Base-by-base conservation (phyloP, 768 basidiomycete genomes). In the Suillus hirtellus region DNA sequence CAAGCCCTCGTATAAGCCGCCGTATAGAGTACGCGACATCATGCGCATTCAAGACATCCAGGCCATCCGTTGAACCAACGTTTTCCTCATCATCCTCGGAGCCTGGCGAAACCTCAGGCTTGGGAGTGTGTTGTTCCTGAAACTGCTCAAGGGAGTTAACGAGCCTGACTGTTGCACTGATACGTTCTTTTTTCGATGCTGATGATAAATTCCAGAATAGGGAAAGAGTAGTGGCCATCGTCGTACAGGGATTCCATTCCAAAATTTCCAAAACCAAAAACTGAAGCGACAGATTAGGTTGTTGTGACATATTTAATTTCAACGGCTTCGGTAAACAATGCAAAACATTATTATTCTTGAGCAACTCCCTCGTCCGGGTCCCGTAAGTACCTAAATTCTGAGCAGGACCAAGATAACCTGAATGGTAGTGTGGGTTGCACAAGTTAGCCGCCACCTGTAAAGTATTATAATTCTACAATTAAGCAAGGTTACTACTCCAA, bases 171-270 rank as follows among this genome's bases (percentile, higher is more conserved):
- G 95, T 95, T 15, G 95, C 90, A 68, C 89, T 87, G 42, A 96
- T 71, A 10, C 95, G 88, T 64, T 93, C 89, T 62, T 89, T 87
- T 78, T 88, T 93, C 21, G 85, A 86, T 1, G 86, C 79, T 2
- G 92, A 93, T 17, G 95, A 96, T 60, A 98, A 81, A 74, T 95
- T 82, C 95, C 95, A 97, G 83, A 95, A 98, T 40, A 97, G 83
- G 15, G 93, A 91, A 61, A 98, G 86, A 40, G 94, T 96, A 58
- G 94, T 95, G 43, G 90, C 86, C 87, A 94, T 92, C 53, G 60
- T 27, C 42, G 60, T 43, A n/a, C 40, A 35, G 31, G 6, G 52
- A 53, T 24, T 42, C 56, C 38, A 34, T 38, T 44, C 17, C 55
- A 40, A 43, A 27, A 40, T 44, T 47, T n/a, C 59, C 21, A 38